Evolutionary conservation across 345 rosid genomes (phyloP).

Genomic region (Microcos paniculata): DNA sequence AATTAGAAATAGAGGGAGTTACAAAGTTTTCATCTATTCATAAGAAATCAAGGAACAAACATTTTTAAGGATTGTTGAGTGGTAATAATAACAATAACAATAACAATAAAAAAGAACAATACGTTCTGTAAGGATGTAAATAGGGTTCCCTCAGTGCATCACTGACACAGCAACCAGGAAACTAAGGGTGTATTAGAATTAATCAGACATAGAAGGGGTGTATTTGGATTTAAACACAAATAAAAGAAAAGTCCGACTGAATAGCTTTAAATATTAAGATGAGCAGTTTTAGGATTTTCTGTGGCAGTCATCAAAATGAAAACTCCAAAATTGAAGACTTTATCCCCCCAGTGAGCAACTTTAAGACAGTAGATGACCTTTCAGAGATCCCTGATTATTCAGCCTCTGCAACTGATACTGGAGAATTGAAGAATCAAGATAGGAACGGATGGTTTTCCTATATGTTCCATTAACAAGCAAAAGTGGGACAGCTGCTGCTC

Average conservation of each 20-base stretch:
- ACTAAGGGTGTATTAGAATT: too few relatives aligned
- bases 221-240: neutral
- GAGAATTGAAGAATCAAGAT: slow-evolving; percentile 90
- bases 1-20: neutral
- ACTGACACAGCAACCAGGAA: neutral
- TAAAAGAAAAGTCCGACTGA: slow-evolving; percentile 3
- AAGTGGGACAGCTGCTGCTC: slow-evolving; percentile 95
- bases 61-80: neutral
- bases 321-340: neutral
- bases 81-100: too few relatives aligned
- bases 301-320: neutral
- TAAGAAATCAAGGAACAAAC: neutral
- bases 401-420: slow-evolving; percentile 90
- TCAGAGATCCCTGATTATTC: slow-evolving; percentile 70
- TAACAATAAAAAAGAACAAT: neutral
- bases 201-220: neutral
- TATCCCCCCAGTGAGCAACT: neutral
- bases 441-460: slow-evolving; percentile 84
- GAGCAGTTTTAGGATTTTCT: neutral
- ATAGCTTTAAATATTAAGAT: too few relatives aligned
- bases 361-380: slow-evolving; percentile 51
- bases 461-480: slow-evolving; percentile 98
- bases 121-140: neutral
- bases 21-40: neutral
- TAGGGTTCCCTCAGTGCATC: neutral